Conservation (phyloP, 2,329 filamentous ascomycete species). For the Ophiostoma triangulosporum region DNA sequence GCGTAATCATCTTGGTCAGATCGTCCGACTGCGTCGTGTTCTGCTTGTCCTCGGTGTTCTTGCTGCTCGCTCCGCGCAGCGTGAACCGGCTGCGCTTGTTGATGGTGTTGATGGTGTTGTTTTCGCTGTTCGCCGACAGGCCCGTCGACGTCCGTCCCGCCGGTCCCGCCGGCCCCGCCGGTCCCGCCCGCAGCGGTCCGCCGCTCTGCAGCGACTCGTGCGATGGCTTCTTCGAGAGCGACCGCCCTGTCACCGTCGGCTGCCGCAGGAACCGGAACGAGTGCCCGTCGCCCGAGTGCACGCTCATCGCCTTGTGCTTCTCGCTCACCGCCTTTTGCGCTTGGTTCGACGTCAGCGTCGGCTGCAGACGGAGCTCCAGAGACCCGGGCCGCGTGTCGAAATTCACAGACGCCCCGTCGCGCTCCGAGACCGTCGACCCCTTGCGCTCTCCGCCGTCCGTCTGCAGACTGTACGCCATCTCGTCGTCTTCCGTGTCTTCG, state of each 20-base stretch:
- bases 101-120: conserved; percentile 17
- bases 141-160: conserved; percentile 33
- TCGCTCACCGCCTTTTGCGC: conserved; percentile 24
- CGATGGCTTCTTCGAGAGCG: conserved; percentile 37
- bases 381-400: conserved; percentile 54
- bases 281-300: conserved; percentile 35
- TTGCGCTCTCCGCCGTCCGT: conserved; percentile 14
- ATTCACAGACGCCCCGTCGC: conserved; percentile 27
- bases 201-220: conserved; percentile 39
- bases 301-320: conserved; percentile 35
- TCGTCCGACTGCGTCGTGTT: conserved; percentile 51
- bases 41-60: conserved; percentile 32
- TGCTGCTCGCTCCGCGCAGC: conserved; percentile 28
- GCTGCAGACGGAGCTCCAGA: conserved; percentile 68
- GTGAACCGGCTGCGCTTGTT: conserved; percentile 43
- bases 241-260: conserved; percentile 15
- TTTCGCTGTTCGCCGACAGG: conserved; percentile 20
- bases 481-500: conserved; percentile 26
- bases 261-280: conserved; percentile 39
- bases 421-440: conserved; percentile 15
- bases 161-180: background rate
- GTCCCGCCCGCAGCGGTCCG: conserved; percentile 23
- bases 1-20: conserved; percentile 87
- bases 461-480: conserved; percentile 13
- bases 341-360: conserved; percentile 52